These are phyloP conservation scores for Purpureocillium takamizusanense DNA, from an alignment of 2,329 filamentous ascomycete genomes.

Conservation along the genomic window DNA sequence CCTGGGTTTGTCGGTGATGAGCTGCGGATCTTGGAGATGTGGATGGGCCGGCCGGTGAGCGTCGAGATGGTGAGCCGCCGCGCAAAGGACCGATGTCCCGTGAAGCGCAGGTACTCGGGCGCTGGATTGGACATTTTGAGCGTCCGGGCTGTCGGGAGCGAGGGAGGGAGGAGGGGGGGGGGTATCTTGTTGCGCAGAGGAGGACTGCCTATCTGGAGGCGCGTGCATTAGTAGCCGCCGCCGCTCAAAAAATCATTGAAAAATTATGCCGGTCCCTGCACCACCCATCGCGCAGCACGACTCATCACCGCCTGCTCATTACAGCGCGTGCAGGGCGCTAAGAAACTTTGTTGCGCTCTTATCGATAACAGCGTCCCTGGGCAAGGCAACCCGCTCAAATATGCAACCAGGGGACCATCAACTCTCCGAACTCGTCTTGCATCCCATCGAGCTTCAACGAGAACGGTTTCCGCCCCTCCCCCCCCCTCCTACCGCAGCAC, in stretches of 20 bases:
- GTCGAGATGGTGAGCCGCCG: constrained; percentile 84
- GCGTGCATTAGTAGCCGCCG: too few relatives aligned
- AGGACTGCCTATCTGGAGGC: too few relatives aligned
- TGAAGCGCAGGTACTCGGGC: constrained; percentile 62
- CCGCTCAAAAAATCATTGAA: constrained; percentile 5
- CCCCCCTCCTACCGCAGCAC: too few relatives aligned
- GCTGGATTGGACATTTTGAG: constrained; percentile 27
- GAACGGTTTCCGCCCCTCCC: not conserved
- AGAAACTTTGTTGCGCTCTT: constrained; percentile 9
- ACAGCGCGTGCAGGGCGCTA: too few relatives aligned
- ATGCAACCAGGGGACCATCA: too few relatives aligned
- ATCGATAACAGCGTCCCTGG: constrained; percentile 24
- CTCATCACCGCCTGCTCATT: too few relatives aligned
- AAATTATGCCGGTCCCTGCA: constrained; percentile 27
- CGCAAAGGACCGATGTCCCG: constrained; percentile 72
- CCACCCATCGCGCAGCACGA: too few relatives aligned
- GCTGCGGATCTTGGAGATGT: constrained; percentile 89
- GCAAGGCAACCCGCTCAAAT: too few relatives aligned
- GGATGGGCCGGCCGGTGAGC: constrained; percentile 78
- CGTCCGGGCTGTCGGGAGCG: constrained; percentile 5
- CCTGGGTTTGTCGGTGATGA: constrained; percentile 80
- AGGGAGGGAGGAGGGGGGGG: not conserved
- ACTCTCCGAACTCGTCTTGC: not conserved
- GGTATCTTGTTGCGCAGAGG: not conserved
- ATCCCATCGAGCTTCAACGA: not conserved